Evolutionary conservation across 1,284 basidiomycete species (phyloP), one percentile per base, ranked within the genome.

Genomic region (Cryptococcus sp.): DNA sequence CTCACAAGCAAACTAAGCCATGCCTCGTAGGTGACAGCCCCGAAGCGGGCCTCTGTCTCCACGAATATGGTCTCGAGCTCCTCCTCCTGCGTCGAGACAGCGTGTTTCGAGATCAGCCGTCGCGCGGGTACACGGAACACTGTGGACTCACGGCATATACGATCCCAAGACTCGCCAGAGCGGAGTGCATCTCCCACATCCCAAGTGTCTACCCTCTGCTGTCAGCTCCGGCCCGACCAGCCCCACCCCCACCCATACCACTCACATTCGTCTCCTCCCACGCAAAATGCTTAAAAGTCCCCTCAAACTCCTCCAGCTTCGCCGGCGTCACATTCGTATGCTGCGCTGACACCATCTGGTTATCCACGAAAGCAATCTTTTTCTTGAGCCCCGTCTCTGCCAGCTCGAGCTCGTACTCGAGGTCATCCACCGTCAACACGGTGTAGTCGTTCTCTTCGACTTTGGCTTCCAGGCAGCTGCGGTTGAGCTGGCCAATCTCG

Each of bases 391-490:
- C 88, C 61, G 88, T 88, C 50, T 85, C 83, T 11, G 96, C 82
- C 13, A 94, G 81, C 71, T 89, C 87, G 1, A 94, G 82, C 78
- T 98, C 95, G 65, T 93, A 96, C 57, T 86, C 85, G 21, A 98
- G 82, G 75, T 98, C 95, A 71, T 93, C 89, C 63, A 83, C 84
- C 0, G 89, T 93, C 69, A 94, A 89, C 15, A 95, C 85, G 0
- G 94, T 97, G 70, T 96, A 91, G 73, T 97, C 94, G 73, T 97
- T 97, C 76, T 97, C 95, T 70, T 97, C 95, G 3, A 97, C 88
- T 65, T 94, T 97, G 18, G 93, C 94, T n/a, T 86, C 85, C 4
- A 79, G 78, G 71, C 94, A 97, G 55, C 88, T 87, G 9, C 82
- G 80, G 67, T 95, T 90, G 1, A 72, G 56, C 2, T 62, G 63